phyloP scores from a whole-genome alignment of 2,329 filamentous ascomycete genomes.

The Hypocrella siamensis region DNA sequence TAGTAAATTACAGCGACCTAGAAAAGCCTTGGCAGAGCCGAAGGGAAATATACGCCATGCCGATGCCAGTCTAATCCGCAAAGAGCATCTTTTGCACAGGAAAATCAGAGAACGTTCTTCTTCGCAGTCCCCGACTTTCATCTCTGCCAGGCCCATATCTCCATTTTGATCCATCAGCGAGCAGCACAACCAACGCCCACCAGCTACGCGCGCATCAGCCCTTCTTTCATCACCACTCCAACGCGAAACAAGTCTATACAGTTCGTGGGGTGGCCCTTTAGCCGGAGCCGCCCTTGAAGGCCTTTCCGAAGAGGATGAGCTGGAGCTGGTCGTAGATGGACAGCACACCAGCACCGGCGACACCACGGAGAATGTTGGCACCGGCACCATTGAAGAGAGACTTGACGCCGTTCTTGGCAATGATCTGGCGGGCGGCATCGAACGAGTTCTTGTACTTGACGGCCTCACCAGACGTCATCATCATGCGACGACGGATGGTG shows the following conservation, averaged over 20 bases:
- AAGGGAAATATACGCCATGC: constrained; percentile 29
- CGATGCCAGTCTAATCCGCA: constrained; percentile 33
- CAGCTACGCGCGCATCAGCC: constrained; percentile 13
- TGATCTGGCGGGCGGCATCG: constrained; percentile 90
- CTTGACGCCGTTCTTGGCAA: constrained; percentile 93
- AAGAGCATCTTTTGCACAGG: constrained; percentile 25
- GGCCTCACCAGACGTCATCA: constrained; percentile 96
- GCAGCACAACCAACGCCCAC: constrained; percentile 18
- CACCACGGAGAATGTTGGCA: constrained; percentile 99
- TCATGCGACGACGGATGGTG: constrained; percentile 99
- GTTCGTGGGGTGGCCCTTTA: constrained; percentile 23
- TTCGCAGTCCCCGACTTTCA: constrained; percentile 24
- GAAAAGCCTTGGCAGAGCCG: constrained; percentile 30
- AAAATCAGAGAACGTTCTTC: constrained; percentile 14
- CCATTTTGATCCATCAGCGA: constrained; percentile 23
- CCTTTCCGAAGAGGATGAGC: constrained; percentile 99
- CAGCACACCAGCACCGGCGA: constrained; percentile 99
- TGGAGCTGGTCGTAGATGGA: constrained; percentile 99
- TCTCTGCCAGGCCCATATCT: constrained; percentile 30
- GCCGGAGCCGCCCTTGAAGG: constrained; percentile 62
- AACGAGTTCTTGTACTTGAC: constrained; percentile 99
- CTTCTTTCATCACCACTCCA: constrained; percentile 14
- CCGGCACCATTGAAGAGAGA: constrained; percentile 99
- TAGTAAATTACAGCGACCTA: constrained; percentile 50
- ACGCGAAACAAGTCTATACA: constrained; percentile 24